Percentiles rank a stretch among this genome's conserved stretches.
These are phyloP conservation scores for Adansonia grandidieri DNA, from an alignment of 441 rosid genomes.

Conservation along the genomic window DNA sequence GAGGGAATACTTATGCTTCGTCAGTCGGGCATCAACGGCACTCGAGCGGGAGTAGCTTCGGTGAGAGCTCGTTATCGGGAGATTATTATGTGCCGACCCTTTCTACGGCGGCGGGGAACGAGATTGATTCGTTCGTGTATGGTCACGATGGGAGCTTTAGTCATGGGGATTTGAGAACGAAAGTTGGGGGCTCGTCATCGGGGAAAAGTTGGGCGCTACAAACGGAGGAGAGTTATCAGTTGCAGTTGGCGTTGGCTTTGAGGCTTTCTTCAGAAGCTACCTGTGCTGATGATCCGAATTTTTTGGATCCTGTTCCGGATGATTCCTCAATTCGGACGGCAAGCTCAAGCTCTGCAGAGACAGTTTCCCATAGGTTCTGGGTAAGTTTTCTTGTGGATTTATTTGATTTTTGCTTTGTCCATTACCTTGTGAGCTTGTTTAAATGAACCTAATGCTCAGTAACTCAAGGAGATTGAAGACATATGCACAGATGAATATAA, in stretches of 20 bases:
- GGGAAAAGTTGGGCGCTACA: constrained; percentile 98
- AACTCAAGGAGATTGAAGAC: constrained; percentile 1
- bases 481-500: neutral
- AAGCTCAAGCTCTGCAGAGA: constrained; percentile 64
- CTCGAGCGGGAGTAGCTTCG: constrained; percentile 96
- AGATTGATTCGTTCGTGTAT: constrained; percentile 61
- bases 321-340: constrained; percentile 57
- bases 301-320: constrained; percentile 82
- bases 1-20: constrained; percentile 48
- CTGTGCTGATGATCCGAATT: constrained; percentile 88
- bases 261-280: constrained; percentile 84
- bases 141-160: constrained; percentile 51
- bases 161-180: constrained; percentile 48
- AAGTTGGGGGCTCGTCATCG: constrained; percentile 48
- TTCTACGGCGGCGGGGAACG: constrained; percentile 59
- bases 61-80: constrained; percentile 89
- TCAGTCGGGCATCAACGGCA: constrained; percentile 82
- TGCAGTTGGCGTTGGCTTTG: constrained; percentile 93
- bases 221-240: constrained; percentile 98
- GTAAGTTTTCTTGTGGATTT: constrained; percentile 39
- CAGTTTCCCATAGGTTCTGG: constrained; percentile 90
- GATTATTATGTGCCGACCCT: constrained; percentile 71
- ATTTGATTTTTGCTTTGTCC: constrained; percentile 6
- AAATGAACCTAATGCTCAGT: constrained; percentile 15
- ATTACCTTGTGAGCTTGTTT: constrained; percentile 8